A percentile compares a stretch with the other conserved stretches of the same genome.
Conservation (phyloP, 1,284 basidiomycete species). For the Fomitopsis schrenkii region DNA sequence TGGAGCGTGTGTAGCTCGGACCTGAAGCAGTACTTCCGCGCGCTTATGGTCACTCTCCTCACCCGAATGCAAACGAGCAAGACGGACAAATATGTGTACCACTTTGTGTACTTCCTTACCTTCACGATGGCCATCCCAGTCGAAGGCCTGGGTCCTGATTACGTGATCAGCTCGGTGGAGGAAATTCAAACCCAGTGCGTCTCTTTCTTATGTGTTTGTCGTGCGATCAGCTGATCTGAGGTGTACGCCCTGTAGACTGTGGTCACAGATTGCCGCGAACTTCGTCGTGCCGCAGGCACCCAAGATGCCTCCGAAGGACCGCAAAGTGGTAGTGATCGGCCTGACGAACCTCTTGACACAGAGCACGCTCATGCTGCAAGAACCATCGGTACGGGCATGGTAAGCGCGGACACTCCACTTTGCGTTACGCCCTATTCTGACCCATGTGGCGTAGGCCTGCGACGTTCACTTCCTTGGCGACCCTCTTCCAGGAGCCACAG, state of each 20-base stretch:
- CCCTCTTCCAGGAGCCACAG: constrained; percentile 73
- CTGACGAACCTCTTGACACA: constrained; percentile 77
- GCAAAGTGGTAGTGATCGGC: constrained; percentile 85
- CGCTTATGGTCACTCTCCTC: constrained; percentile 78
- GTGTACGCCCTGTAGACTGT: constrained; percentile 52
- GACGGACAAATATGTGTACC: constrained; percentile 86
- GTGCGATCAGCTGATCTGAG: neutral
- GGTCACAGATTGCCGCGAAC: constrained; percentile 77
- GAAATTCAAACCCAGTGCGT: constrained; percentile 82
- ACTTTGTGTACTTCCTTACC: constrained; percentile 78
- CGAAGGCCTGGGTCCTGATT: constrained; percentile 74
- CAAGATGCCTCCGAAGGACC: constrained; percentile 77
- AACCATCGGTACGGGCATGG: constrained; percentile 68
- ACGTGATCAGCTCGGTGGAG: constrained; percentile 75
- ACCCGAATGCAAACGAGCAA: constrained; percentile 87
- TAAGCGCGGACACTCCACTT: constrained; percentile 30
- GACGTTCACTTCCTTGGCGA: constrained; percentile 70
- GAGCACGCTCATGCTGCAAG: constrained; percentile 63
- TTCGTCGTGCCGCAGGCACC: constrained; percentile 82
- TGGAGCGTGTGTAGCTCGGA: constrained; percentile 40
- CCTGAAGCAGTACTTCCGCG: constrained; percentile 74
- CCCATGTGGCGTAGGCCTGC: constrained; percentile 45
- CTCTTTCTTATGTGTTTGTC: neutral
- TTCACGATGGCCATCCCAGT: constrained; percentile 74
- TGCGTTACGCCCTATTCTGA: neutral